Evolutionary conservation across 1,284 basidiomycete genomes (phyloP), one percentile per base, ranked within the genome.

Genomic region (Abortiporus biennis): DNA sequence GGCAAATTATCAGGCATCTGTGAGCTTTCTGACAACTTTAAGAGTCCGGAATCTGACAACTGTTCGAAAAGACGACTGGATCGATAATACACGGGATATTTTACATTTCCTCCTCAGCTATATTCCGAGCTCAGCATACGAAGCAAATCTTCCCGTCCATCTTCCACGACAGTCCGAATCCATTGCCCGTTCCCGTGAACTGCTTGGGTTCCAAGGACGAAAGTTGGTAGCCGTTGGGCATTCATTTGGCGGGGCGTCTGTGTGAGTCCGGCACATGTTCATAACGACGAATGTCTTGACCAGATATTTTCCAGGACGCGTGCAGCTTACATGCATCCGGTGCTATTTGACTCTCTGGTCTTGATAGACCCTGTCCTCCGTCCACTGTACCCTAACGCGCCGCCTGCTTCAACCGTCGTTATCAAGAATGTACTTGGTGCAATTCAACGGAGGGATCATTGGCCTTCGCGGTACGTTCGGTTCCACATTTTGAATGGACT

Each of bases 321-420:
- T 19, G 81, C 80, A 1, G 80, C 85, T 1, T 52, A 80, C 13
- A 68, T 73, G 9, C 63, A 69, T 41, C 89, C 92, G 0, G 64
- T 67, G 1, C 64, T 94, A 6, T 91, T 93, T 63, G 69, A 79
- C 13, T 74, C 76, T 0, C 63, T 95, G 24, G 68, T 92, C 35
- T 71, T 94, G 8, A 64, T 94, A 20, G 93, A 97, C 57, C 91
- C 94, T 0, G 73, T 89, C 42, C 75, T 91, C 27, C 49, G 67
- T 3, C 64, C 65, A 2, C 36, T 62, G 55, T 54, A 62, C 56
- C 29, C 46, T 30, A 21, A 47, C 31, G 12, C 44, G 36, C 42
- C 36, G 17, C 15, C 47, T 36, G 4, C 49, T 42, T 19, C 38
- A 42, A 44, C 33, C 2, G n/a, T 36, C 9, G 44, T 55, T 12